Evolutionary conservation across 2,329 filamentous ascomycete genomes (phyloP).

Genomic region (Colletotrichum ledebouriae): DNA sequence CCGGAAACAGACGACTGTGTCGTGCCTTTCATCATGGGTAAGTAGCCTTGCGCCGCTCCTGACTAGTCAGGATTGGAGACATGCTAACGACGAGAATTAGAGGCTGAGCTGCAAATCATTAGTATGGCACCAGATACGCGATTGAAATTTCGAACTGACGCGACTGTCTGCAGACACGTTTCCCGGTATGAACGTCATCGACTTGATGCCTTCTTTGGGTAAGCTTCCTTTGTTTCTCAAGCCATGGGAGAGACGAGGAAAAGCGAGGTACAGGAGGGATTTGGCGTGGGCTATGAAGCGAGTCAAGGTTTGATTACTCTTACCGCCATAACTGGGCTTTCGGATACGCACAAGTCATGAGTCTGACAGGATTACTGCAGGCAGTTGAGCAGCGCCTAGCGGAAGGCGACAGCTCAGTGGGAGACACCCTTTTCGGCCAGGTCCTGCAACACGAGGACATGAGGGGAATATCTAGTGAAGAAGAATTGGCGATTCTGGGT

Average conservation of each 20-base stretch:
- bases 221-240: not conserved
- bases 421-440: not conserved
- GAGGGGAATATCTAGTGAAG: conserved; percentile 2
- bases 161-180: conserved; percentile 4
- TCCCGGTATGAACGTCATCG: conserved; percentile 21
- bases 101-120: conserved; percentile 16
- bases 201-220: conserved; percentile 2
- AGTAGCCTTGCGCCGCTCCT: not conserved
- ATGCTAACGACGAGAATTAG: not conserved
- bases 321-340: not conserved
- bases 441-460: not conserved
- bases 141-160: not conserved
- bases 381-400: not conserved
- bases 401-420: not conserved
- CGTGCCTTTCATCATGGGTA: conserved; percentile 4
- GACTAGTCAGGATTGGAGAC: not conserved
- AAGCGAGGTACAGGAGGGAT: conserved; percentile 6
- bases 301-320: not conserved
- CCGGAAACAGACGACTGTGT: not conserved
- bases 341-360: not conserved
- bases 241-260: conserved; percentile 12
- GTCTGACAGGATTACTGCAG: not conserved
- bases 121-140: not conserved
- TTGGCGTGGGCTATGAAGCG: conserved; percentile 13
- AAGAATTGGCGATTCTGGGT: conserved; percentile 19